phyloP scores from a whole-genome alignment of 2,329 filamentous ascomycete species.

The Fusarium musae region DNA sequence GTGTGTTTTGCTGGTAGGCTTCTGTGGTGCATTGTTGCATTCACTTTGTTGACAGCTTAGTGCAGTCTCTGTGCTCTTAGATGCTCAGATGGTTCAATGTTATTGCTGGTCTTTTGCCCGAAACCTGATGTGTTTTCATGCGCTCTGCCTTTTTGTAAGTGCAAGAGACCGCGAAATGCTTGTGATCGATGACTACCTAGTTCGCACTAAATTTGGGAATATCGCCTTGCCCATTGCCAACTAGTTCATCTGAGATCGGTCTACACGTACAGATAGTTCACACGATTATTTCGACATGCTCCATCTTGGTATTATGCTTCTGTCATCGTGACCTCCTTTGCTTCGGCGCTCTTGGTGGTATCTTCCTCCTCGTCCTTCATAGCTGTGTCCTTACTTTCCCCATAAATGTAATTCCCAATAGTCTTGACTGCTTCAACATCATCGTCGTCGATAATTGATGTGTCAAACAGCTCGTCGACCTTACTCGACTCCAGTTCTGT shows the following conservation, averaged over 20 bases:
- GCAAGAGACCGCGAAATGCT: neutral
- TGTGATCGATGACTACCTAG: neutral
- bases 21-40: slow-evolving; percentile 9
- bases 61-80: slow-evolving; percentile 32
- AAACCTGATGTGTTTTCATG: neutral
- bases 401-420: slow-evolving; percentile 47
- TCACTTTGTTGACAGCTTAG: slow-evolving; percentile 1
- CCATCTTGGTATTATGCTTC: slow-evolving; percentile 15
- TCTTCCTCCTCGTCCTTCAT: slow-evolving; percentile 34
- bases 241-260: slow-evolving; percentile 2
- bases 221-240: slow-evolving; percentile 30
- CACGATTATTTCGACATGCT: neutral
- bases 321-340: slow-evolving; percentile 34
- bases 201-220: slow-evolving; percentile 9
- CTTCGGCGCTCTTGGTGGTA: neutral
- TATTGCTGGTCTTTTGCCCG: slow-evolving; percentile 12
- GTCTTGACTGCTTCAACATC: slow-evolving; percentile 36
- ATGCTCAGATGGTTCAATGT: slow-evolving; percentile 33
- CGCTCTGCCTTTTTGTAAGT: neutral
- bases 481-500: slow-evolving; percentile 44
- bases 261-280: slow-evolving; percentile 3
- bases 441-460: slow-evolving; percentile 44
- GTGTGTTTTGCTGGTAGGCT: neutral
- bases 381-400: slow-evolving; percentile 29
- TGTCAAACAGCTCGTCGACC: slow-evolving; percentile 44